Evolutionary conservation across 345 rosid species (phyloP).

Genomic region (Corymbia maculata): DNA sequence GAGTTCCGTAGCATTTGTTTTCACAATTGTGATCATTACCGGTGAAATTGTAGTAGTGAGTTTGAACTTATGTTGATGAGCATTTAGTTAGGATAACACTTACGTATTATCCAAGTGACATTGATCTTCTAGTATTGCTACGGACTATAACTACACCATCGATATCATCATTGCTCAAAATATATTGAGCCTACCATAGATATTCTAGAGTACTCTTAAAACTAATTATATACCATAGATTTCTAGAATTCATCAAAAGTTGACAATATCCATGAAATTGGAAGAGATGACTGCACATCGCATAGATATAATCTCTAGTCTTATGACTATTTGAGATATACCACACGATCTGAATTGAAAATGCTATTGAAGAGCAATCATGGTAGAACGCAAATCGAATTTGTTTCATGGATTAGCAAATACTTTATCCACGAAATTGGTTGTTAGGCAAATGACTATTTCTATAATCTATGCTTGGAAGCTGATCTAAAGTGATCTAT

Average conservation of each 20-base stretch:
- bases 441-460: too few species aligned
- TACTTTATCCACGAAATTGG: too few species aligned
- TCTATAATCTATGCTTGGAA: not conserved
- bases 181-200: not conserved
- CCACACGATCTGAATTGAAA: not conserved
- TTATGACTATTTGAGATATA: not conserved
- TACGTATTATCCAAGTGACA: not conserved
- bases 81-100: not conserved
- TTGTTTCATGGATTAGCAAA: too few species aligned
- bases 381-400: too few species aligned
- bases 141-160: too few species aligned
- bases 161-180: not conserved
- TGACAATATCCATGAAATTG: not conserved
- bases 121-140: too few species aligned
- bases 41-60: not conserved
- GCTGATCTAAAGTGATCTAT: not conserved
- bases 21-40: not conserved
- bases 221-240: not conserved
- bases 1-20: too few species aligned
- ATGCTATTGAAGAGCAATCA: too few species aligned
- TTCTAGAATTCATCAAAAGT: not conserved
- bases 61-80: not conserved
- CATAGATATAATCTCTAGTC: not conserved
- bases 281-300: not conserved
- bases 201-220: too few species aligned